Evolutionary conservation across 768 basidiomycete genomes (phyloP), one percentile per base, ranked within the genome.

Genomic region (Strobilomyces confusus): DNA sequence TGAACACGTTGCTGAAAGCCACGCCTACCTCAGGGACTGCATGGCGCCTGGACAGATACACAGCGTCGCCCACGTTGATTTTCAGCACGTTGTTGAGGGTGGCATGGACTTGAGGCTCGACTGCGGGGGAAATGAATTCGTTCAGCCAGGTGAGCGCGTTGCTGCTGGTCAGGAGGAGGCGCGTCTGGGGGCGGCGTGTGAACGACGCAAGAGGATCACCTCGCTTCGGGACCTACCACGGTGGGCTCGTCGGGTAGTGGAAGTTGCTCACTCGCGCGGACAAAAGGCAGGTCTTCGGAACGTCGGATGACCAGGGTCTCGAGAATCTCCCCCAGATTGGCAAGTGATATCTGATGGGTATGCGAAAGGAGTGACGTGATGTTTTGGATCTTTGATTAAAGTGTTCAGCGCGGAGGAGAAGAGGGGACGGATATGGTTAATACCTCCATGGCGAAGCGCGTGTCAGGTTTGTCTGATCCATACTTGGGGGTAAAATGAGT

Each of bases 401-500:
- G 46, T 44, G 49, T 49, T 60, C 42, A 60, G 59, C 47, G 45
- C 26, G 37, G 37, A 3, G 25, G 48, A 41, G 47, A 50, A 36
- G 48, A 47, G 54, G n/a, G 23, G 48, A 43, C 48, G 25, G 32
- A 20, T 37, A 17, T 13, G 33, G 47, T 30, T n/a, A 71, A 71
- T 63, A 94, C 94, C 84, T 95, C 85, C 58, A 95, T 78, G 51
- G 81, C 81, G 72, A 92, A 94, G 51, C 94, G 82, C 49, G 86
- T 86, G 71, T 98, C 95, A 42, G 95, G 95, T 73, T 97, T 97
- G 72, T 97, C 94, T 52, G 90, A 90, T 14, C 94, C 94, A 76
- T 86, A 97, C 88, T 94, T 57, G 20, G 51, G 44, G n/a, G 15
- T 9, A 9, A 29, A 30, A 57, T 63, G 52, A 65, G 52, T 52